These are phyloP conservation scores for Suillus ampliporus DNA, from an alignment of 768 basidiomycete genomes.

Conservation along the genomic window DNA sequence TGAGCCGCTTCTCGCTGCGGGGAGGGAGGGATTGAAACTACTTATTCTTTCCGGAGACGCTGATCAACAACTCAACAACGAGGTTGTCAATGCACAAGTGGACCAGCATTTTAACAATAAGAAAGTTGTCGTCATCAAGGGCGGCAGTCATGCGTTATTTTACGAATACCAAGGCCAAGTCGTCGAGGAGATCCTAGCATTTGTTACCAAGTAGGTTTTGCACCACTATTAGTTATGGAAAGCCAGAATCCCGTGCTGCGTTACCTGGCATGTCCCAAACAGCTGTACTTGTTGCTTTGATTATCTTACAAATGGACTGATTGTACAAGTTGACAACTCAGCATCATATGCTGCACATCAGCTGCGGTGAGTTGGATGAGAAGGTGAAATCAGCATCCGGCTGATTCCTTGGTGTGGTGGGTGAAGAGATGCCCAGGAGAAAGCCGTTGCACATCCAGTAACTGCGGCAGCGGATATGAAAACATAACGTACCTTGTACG, in stretches of 20 bases:
- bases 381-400: neutral
- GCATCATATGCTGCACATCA: neutral
- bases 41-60: neutral
- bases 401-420: neutral
- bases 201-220: neutral
- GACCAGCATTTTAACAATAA: neutral
- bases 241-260: neutral
- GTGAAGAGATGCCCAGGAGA: neutral
- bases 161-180: conserved; percentile 1
- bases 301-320: neutral
- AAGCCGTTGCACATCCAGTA: neutral
- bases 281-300: neutral
- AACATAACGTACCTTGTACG: neutral
- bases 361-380: no score
- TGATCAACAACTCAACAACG: neutral
- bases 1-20: neutral
- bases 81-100: neutral
- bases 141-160: neutral
- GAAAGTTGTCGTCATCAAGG: conserved; percentile 1
- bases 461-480: neutral
- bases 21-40: neutral
- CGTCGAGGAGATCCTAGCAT: neutral
- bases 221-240: neutral
- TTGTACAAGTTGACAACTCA: neutral
- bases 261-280: neutral